Conservation (phyloP, 306 rosid genomes). For the Crotalaria pallida region DNA sequence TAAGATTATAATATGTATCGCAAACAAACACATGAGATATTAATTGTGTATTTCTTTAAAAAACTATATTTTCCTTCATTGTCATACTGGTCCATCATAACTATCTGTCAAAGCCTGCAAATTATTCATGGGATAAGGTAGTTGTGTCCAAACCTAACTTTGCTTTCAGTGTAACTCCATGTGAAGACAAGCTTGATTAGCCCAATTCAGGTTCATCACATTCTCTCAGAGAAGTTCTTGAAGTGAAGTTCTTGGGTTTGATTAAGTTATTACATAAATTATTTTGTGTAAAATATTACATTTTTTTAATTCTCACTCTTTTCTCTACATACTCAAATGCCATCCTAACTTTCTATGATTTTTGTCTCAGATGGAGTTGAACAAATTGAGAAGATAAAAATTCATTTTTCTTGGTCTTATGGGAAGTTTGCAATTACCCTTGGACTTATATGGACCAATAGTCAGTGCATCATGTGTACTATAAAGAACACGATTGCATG, state of each 20-base stretch:
- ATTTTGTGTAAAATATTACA: not conserved
- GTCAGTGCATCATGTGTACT: too few relatives aligned
- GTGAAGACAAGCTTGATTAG: not conserved
- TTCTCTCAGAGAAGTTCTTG: not conserved
- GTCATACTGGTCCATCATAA: not conserved
- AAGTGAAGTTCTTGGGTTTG: not conserved
- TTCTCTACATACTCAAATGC: not conserved
- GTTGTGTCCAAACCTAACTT: not conserved
- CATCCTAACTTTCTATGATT: not conserved
- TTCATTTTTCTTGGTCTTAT: too few relatives aligned
- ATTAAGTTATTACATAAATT: not conserved
- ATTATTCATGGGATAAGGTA: not conserved
- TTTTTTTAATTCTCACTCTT: not conserved
- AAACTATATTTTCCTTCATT: not conserved
- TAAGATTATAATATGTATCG: too few relatives aligned
- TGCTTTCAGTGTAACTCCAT: not conserved
- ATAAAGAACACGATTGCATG: too few relatives aligned
- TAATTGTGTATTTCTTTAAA: not conserved
- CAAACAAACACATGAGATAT: not conserved
- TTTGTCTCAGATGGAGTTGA: not conserved
- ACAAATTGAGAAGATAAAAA: not conserved
- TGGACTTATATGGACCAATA: too few relatives aligned
- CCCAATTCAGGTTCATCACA: not conserved
- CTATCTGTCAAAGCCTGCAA: not conserved
- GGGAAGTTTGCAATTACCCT: too few relatives aligned